Conservation (phyloP, 2,329 filamentous ascomycete genomes). For the Aquanectria penicillioides region DNA sequence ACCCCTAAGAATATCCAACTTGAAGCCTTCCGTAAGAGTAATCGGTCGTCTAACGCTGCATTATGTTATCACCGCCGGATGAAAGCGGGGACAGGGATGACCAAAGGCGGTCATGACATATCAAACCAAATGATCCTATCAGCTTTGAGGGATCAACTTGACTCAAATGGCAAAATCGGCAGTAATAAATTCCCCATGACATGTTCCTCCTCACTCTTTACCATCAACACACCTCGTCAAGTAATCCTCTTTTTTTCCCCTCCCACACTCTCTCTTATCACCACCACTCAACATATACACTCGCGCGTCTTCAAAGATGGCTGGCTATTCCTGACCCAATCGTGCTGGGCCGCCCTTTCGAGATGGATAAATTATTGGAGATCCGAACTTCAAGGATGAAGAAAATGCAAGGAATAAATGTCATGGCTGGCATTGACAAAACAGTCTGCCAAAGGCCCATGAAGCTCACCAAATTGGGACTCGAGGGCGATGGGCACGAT, state of each 20-base stretch:
- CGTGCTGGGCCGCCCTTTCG: constrained; percentile 55
- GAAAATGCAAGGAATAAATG: constrained; percentile 59
- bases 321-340: constrained; percentile 22
- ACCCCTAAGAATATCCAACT: no score
- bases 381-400: constrained; percentile 68
- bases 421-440: constrained; percentile 69
- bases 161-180: background rate
- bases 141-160: constrained; percentile 2
- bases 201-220: background rate
- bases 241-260: background rate
- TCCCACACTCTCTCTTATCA: background rate
- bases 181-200: background rate
- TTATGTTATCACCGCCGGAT: no score
- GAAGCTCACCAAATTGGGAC: constrained; percentile 58
- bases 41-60: no score
- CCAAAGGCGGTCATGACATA: background rate
- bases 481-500: constrained; percentile 70
- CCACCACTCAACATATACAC: no score
- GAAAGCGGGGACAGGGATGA: constrained; percentile 3
- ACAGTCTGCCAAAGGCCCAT: constrained; percentile 53
- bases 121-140: constrained; percentile 11
- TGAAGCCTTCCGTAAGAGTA: no score
- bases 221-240: no score
- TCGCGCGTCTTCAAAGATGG: no score
- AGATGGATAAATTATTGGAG: constrained; percentile 62